These are phyloP conservation scores for Vanrija sp. DNA, from an alignment of 1,284 basidiomycete species.

Conservation along the genomic window DNA sequence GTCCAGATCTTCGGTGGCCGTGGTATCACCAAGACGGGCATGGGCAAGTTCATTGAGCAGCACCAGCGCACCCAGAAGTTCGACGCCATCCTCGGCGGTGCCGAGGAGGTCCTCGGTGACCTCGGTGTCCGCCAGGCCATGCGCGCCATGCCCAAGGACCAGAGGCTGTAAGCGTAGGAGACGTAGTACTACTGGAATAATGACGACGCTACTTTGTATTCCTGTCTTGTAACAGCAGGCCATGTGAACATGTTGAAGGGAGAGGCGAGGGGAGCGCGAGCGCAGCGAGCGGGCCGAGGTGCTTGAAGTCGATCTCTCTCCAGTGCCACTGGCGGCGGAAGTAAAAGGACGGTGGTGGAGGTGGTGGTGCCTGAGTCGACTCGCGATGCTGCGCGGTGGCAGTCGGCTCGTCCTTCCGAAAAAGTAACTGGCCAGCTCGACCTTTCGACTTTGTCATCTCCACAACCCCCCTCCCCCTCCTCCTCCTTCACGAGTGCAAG, in stretches of 20 bases:
- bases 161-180: conserved; percentile 12
- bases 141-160: conserved; percentile 18
- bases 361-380: not conserved
- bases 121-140: conserved; percentile 53
- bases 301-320: too few relatives aligned
- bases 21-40: conserved; percentile 60
- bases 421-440: not conserved
- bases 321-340: not conserved
- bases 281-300: too few relatives aligned
- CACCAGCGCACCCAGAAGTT: conserved; percentile 69
- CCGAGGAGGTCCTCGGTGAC: conserved; percentile 53
- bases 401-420: not conserved
- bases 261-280: too few relatives aligned
- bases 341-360: not conserved
- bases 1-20: conserved; percentile 57
- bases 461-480: too few relatives aligned
- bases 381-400: too few relatives aligned
- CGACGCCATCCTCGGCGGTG: conserved; percentile 62
- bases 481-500: too few relatives aligned
- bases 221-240: too few relatives aligned
- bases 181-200: not conserved
- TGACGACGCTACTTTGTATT: too few relatives aligned
- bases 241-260: too few relatives aligned
- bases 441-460: too few relatives aligned
- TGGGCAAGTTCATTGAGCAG: conserved; percentile 56